Conservation (phyloP, 192 early-diverging fungal species). For the Jimgerdemannia flammicorona region DNA sequence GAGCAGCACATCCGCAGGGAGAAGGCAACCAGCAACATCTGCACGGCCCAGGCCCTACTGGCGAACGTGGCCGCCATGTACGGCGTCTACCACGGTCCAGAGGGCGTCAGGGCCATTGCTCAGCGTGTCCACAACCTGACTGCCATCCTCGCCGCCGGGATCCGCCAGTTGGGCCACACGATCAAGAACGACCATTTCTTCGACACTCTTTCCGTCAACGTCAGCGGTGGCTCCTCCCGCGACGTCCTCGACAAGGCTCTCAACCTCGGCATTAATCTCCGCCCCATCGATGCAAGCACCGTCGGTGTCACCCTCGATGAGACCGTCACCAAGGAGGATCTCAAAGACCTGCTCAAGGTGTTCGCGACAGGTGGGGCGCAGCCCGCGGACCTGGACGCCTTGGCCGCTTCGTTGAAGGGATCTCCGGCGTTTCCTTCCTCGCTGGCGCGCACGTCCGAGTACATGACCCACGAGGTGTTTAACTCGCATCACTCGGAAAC, state of each 20-base stretch:
- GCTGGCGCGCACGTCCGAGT: slow-evolving; percentile 71
- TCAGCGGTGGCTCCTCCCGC: slow-evolving; percentile 55
- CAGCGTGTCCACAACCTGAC: slow-evolving; percentile 93
- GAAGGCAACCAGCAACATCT: slow-evolving; percentile 99
- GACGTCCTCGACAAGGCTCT: slow-evolving; percentile 71
- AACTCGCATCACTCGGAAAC: slow-evolving; percentile 97
- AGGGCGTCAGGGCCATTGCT: slow-evolving; percentile 87
- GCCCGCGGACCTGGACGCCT: slow-evolving; percentile 40
- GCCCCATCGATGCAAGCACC: slow-evolving; percentile 68
- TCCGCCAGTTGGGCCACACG: slow-evolving; percentile 70
- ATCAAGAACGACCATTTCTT: slow-evolving; percentile 88
- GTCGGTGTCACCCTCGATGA: slow-evolving; percentile 94
- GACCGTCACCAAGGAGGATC: slow-evolving; percentile 79
- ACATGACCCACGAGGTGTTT: slow-evolving; percentile 91
- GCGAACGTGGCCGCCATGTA: slow-evolving; percentile 99
- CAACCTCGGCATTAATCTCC: slow-evolving; percentile 82
- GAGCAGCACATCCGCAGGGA: slow-evolving; percentile 99
- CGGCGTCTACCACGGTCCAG: slow-evolving; percentile 97
- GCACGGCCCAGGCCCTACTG: slow-evolving; percentile 97
- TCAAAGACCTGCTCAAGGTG: slow-evolving; percentile 72
- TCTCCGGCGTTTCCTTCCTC: slow-evolving; percentile 40
- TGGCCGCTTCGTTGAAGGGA: slow-evolving; percentile 39
- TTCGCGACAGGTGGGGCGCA: slow-evolving; percentile 67
- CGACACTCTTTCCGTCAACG: slow-evolving; percentile 90
- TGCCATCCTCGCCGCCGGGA: slow-evolving; percentile 69